Evolutionary conservation across 257 asterid genomes (phyloP).

Genomic region (Hygrophila difformis): DNA sequence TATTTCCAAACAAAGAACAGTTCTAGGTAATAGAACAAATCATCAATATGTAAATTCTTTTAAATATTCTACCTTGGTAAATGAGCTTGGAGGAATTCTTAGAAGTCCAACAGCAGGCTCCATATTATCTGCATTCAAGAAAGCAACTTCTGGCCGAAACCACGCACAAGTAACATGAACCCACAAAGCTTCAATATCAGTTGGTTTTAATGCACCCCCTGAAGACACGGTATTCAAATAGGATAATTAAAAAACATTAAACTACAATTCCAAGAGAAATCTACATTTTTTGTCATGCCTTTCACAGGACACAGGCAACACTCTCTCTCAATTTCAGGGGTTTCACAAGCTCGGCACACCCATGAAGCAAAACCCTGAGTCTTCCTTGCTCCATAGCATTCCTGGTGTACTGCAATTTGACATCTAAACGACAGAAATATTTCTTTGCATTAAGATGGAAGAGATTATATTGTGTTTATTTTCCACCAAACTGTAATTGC

Average conservation of each 20-base stretch:
- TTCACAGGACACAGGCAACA: constrained; percentile 96
- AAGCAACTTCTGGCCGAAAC: constrained; percentile 89
- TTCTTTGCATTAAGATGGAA: constrained; percentile 5
- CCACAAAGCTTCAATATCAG: constrained; percentile 76
- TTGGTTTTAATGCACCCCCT: constrained; percentile 98
- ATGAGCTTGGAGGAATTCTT: constrained; percentile 58
- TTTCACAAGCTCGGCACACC: constrained; percentile 97
- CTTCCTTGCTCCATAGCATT: constrained; percentile 77
- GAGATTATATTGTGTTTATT: constrained; percentile 7
- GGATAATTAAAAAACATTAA: constrained; percentile 7
- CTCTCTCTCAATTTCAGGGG: constrained; percentile 70
- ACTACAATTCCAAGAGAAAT: constrained; percentile 5
- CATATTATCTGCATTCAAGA: constrained; percentile 64
- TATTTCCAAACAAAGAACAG: no score
- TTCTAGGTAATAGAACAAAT: constrained; percentile 4
- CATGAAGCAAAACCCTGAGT: constrained; percentile 71
- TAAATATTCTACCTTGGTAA: constrained; percentile 49
- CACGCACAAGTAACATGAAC: constrained; percentile 95
- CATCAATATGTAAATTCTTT: constrained; percentile 13
- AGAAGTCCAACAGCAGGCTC: constrained; percentile 88
- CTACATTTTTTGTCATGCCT: constrained; percentile 41
- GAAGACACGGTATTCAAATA: constrained; percentile 23
- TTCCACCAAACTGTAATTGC: constrained; percentile 10
- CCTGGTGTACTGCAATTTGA: constrained; percentile 96
- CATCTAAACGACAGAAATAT: constrained; percentile 45